A percentile compares a stretch with the other conserved stretches of the same genome.
phyloP scores from a whole-genome alignment of 352 stramenopile species.

The Globisporangium perplexum region DNA sequence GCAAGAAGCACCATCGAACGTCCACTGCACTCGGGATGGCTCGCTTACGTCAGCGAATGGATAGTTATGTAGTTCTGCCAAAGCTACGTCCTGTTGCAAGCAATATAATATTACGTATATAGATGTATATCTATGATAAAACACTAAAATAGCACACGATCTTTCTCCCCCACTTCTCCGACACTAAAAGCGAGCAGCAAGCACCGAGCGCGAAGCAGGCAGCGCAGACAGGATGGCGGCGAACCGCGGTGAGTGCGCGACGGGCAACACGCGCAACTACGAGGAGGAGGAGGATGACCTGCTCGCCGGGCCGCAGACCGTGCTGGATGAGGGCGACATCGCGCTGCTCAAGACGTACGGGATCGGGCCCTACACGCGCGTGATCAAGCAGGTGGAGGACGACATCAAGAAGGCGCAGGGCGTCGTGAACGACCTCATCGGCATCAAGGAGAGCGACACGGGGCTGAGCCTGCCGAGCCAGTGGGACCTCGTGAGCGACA shows the following conservation, averaged over 20 bases:
- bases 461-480: constrained; percentile 96
- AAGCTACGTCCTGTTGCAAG: too few species aligned
- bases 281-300: constrained; percentile 91
- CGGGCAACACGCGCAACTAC: constrained; percentile 93
- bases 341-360: constrained; percentile 99
- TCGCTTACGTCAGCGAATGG: too few species aligned
- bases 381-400: constrained; percentile 97
- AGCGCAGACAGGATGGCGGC: constrained; percentile 13
- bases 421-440: constrained; percentile 89
- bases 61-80: too few species aligned
- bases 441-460: constrained; percentile 99
- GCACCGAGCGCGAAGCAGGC: neutral
- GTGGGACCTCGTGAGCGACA: constrained; percentile 99
- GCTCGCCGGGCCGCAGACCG: constrained; percentile 65
- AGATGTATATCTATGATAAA: too few species aligned
- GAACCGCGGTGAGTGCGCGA: constrained; percentile 91
- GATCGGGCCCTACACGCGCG: constrained; percentile 94
- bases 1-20: too few species aligned
- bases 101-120: too few species aligned
- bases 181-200: neutral
- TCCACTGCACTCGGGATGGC: too few species aligned
- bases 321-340: constrained; percentile 95
- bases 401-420: constrained; percentile 98
- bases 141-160: too few species aligned
- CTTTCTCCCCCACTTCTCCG: neutral